A percentile compares a stretch with the other conserved stretches of the same genome.
These are phyloP conservation scores for Nakataea oryzae DNA, from an alignment of 2,329 filamentous ascomycete species.

Conservation along the genomic window DNA sequence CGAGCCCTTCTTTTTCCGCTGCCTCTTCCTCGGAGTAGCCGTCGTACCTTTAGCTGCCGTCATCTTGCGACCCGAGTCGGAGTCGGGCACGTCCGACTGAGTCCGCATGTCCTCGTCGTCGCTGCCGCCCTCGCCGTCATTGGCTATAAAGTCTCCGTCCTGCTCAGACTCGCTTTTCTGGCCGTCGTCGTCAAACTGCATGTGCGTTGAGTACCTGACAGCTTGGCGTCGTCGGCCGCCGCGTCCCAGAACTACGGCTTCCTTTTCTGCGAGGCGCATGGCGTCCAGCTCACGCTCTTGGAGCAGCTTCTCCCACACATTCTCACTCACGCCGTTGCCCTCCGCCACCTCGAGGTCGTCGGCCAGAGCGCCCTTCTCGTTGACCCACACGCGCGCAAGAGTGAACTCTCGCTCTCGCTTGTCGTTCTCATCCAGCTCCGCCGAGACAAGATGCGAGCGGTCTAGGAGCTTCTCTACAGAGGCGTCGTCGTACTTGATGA, in stretches of 20 bases:
- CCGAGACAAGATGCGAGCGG: conserved; percentile 69
- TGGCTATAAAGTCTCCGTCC: conserved; percentile 16
- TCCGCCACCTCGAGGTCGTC: conserved; percentile 48
- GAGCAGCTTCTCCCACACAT: conserved; percentile 85
- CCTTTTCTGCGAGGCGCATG: conserved; percentile 56
- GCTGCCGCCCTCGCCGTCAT: conserved; percentile 14
- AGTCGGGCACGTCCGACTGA: not conserved
- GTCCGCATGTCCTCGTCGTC: conserved; percentile 10
- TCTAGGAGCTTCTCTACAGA: conserved; percentile 90
- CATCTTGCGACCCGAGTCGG: not conserved
- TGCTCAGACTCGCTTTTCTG: conserved; percentile 13
- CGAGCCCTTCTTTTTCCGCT: not conserved
- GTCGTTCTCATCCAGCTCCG: conserved; percentile 48
- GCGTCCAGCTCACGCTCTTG: conserved; percentile 72
- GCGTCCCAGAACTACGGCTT: conserved; percentile 69
- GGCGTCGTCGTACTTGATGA: conserved; percentile 71
- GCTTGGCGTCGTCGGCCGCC: conserved; percentile 64
- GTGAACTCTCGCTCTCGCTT: conserved; percentile 68
- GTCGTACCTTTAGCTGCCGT: conserved; percentile 6
- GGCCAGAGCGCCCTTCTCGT: conserved; percentile 59
- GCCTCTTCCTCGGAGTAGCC: conserved; percentile 4
- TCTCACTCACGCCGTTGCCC: conserved; percentile 42
- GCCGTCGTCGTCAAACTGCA: conserved; percentile 8
- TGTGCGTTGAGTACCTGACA: conserved; percentile 10
- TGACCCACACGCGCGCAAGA: conserved; percentile 86